These are phyloP conservation scores for Volvox reticuliferus DNA, from an alignment of 139 green algal species.

Conservation along the genomic window DNA sequence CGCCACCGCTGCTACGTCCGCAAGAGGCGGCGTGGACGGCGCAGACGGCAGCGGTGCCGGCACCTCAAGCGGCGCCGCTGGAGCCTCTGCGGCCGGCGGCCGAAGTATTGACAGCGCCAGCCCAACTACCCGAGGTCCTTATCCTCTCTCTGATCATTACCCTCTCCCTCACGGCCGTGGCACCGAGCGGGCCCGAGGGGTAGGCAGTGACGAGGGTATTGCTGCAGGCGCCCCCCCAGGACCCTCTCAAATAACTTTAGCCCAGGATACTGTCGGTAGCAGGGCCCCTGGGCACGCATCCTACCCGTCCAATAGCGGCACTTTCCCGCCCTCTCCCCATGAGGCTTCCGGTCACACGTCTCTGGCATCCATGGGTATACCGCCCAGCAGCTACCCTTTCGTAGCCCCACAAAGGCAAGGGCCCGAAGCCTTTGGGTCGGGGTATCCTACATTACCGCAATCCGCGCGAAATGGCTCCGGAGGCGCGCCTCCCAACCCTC, in stretches of 20 bases:
- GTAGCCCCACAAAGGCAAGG: neutral
- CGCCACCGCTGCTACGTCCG: neutral
- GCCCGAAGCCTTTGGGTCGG: neutral
- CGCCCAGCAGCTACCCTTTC: neutral
- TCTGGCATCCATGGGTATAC: neutral
- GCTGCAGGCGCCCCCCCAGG: no score
- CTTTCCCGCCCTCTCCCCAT: neutral
- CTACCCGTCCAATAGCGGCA: neutral
- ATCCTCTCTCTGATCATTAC: neutral
- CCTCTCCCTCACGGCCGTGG: no score
- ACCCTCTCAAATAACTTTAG: neutral
- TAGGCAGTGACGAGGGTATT: neutral
- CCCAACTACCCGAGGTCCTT: neutral
- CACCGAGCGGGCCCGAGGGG: no score
- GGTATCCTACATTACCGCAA: neutral
- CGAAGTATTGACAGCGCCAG: neutral
- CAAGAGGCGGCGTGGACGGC: neutral
- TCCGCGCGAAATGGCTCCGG: no score
- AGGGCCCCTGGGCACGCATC: neutral
- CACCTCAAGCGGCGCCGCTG: neutral
- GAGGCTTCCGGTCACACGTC: neutral
- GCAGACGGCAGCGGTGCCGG: neutral
- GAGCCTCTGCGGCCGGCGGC: no score
- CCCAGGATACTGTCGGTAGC: neutral
- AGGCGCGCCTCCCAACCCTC: no score